These are phyloP conservation scores for Ophiostoma novo-ulmi DNA, from an alignment of 2,329 filamentous ascomycete species.

Conservation along the genomic window DNA sequence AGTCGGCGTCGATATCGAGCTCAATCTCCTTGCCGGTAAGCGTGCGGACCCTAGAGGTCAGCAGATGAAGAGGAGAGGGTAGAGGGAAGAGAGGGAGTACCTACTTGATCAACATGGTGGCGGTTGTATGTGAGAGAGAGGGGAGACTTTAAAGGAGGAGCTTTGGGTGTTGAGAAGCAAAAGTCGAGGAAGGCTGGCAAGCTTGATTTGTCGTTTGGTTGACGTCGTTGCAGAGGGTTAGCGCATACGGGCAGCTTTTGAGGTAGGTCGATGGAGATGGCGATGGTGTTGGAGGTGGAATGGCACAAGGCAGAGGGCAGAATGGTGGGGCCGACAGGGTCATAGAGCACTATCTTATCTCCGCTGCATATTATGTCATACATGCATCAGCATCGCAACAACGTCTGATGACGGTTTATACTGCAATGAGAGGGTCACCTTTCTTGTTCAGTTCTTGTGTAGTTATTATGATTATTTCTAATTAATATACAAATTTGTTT, in stretches of 20 bases:
- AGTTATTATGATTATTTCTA: too few relatives aligned
- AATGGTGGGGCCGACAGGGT: slow-evolving; percentile 1
- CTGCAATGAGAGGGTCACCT: too few relatives aligned
- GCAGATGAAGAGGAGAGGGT: not conserved
- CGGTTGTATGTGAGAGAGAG: slow-evolving; percentile 13
- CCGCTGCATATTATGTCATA: slow-evolving; percentile 5
- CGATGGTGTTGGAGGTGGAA: not conserved
- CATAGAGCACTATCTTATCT: slow-evolving; percentile 1
- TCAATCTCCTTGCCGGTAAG: slow-evolving; percentile 98
- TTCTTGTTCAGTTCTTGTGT: too few relatives aligned
- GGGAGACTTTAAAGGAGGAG: not conserved
- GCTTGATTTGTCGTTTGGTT: not conserved
- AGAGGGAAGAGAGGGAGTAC: not conserved
- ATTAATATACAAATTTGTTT: too few relatives aligned
- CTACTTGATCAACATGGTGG: slow-evolving; percentile 23
- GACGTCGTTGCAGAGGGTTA: not conserved
- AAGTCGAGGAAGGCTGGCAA: not conserved
- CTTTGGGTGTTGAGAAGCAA: not conserved
- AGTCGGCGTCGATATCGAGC: slow-evolving; percentile 89
- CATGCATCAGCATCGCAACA: not conserved
- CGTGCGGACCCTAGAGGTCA: slow-evolving; percentile 71
- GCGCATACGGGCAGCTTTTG: not conserved
- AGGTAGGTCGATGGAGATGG: not conserved
- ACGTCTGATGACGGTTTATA: too few relatives aligned
- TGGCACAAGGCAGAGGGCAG: slow-evolving; percentile 1